Evolutionary conservation across 106 monocot species (phyloP).

Genomic region (Chionographis japonica): DNA sequence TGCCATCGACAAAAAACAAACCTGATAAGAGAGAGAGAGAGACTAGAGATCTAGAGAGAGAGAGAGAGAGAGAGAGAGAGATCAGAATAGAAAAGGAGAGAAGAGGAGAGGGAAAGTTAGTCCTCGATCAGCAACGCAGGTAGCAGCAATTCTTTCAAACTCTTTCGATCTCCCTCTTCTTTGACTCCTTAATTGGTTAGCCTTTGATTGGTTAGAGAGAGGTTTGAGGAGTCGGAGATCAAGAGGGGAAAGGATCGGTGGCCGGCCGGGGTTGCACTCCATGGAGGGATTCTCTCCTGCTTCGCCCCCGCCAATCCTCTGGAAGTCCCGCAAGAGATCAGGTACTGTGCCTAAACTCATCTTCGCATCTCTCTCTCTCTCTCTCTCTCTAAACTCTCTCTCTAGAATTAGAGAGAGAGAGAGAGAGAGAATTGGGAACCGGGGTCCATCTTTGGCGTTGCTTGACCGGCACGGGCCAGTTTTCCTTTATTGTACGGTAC

Average conservation of each 20-base stretch:
- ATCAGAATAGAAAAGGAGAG: no score
- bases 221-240: background rate
- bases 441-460: background rate
- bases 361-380: background rate
- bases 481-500: background rate
- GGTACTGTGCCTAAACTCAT: conserved; percentile 14
- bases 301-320: conserved; percentile 55
- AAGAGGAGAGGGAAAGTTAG: background rate
- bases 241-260: background rate
- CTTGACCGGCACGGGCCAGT: conserved; percentile 6
- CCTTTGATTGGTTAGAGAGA: background rate
- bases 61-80: background rate
- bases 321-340: conserved; percentile 83
- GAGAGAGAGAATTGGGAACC: background rate
- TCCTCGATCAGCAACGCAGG: background rate
- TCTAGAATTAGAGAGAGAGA: background rate
- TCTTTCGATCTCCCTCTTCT: background rate
- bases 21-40: no score
- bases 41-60: no score
- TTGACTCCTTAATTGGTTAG: background rate
- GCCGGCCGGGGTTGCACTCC: no score
- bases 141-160: no score
- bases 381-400: background rate
- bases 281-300: conserved; percentile 40
- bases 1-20: no score